A percentile compares a stretch with the other conserved stretches of the same genome.
These are phyloP conservation scores for Avena insularis DNA, from an alignment of 176 grass and related monocot genomes.

Conservation along the genomic window DNA sequence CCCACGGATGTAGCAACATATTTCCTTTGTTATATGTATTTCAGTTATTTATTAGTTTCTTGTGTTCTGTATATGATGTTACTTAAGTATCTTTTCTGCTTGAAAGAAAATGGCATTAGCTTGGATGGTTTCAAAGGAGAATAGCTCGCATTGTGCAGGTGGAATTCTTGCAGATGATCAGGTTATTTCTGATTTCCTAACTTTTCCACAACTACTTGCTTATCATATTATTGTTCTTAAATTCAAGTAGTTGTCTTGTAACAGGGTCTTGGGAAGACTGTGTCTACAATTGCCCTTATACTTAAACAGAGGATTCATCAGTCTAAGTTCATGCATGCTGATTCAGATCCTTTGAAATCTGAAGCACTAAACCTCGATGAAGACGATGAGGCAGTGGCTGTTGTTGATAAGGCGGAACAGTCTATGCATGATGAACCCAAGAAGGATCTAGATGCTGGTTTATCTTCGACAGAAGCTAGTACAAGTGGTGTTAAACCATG, in stretches of 20 bases:
- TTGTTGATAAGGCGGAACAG: conserved; percentile 38
- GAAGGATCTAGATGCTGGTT: conserved; percentile 43
- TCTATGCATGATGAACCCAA: conserved; percentile 35
- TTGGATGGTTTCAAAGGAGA: conserved; percentile 98
- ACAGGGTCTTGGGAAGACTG: conserved; percentile 98
- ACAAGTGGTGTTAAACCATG: conserved; percentile 27
- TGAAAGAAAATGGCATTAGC: conserved; percentile 96
- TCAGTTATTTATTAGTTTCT: conserved; percentile 32
- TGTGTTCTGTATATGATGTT: conserved; percentile 36
- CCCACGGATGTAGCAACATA: not conserved
- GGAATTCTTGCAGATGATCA: conserved; percentile 99
- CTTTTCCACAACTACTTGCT: conserved; percentile 9
- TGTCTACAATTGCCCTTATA: conserved; percentile 96
- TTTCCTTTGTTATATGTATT: not conserved
- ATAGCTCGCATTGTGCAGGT: conserved; percentile 88
- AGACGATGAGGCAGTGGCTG: conserved; percentile 64
- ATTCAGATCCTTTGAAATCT: conserved; percentile 71
- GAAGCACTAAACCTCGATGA: conserved; percentile 95
- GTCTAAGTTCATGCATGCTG: conserved; percentile 70
- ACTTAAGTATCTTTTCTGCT: conserved; percentile 41
- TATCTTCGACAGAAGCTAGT: conserved; percentile 33
- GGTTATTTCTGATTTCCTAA: conserved; percentile 57
- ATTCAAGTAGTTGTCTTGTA: conserved; percentile 42
- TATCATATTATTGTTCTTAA: conserved; percentile 41
- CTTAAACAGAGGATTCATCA: conserved; percentile 90